Conservation (phyloP, 495 filamentous ascomycete species). For the Lasiosphaeria ovina region DNA sequence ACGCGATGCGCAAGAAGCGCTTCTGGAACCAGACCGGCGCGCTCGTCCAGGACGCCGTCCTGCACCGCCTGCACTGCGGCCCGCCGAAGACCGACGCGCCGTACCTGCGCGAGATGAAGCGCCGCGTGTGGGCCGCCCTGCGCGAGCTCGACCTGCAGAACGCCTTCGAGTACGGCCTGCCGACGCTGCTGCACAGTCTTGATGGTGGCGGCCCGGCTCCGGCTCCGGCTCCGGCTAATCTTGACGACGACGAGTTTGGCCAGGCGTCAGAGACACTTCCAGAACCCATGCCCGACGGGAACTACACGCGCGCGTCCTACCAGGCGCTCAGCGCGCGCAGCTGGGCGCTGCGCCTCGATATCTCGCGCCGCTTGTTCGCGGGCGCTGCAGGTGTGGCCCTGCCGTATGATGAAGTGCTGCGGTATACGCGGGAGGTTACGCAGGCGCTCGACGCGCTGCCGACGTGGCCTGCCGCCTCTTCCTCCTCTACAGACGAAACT, state of each 20-base stretch:
- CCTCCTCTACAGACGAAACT: conserved; percentile 1
- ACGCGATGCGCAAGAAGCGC: conserved; percentile 35
- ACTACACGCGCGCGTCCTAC: conserved; percentile 34
- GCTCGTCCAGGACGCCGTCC: conserved; percentile 30
- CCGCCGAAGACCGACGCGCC: conserved; percentile 23
- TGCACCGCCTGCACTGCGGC: conserved; percentile 31
- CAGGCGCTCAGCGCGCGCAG: conserved; percentile 33
- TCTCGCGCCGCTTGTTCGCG: conserved; percentile 26
- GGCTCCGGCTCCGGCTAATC: conserved; percentile 28
- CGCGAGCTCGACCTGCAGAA: conserved; percentile 36
- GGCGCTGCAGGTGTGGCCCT: conserved; percentile 21
- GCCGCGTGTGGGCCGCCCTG: conserved; percentile 33
- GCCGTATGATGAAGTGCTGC: conserved; percentile 35
- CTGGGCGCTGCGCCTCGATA: conserved; percentile 29
- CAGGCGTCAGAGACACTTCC: conserved; percentile 29
- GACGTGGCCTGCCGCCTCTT: conserved; percentile 19
- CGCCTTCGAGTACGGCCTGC: conserved; percentile 36
- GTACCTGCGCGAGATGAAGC: conserved; percentile 36
- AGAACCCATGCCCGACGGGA: conserved; percentile 21
- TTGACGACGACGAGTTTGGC: conserved; percentile 34
- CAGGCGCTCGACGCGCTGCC: conserved; percentile 33
- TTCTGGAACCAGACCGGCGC: conserved; percentile 34
- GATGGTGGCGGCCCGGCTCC: conserved; percentile 28
- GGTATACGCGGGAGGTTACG: conserved; percentile 34
- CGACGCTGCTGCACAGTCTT: conserved; percentile 31